Percentiles rank a stretch among this genome's conserved stretches.
Conservation (phyloP, 176 grass and related monocot genomes). For the Stipa capillata region DNA sequence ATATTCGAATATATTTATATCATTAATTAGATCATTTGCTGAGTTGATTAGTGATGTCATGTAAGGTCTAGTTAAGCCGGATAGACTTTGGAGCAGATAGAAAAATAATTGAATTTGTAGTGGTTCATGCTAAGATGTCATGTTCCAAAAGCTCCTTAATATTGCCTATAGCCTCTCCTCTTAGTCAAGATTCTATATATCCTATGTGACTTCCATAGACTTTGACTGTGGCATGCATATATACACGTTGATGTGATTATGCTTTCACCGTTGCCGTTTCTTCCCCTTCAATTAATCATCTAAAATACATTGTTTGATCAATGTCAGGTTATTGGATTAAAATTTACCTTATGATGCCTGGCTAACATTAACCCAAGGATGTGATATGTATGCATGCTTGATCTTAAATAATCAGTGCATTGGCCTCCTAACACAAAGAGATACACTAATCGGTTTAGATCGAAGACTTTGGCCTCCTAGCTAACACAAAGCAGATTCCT, state of each 20-base stretch:
- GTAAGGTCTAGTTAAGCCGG: neutral
- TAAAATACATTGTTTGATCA: neutral
- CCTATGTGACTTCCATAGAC: neutral
- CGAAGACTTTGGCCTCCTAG: too few species aligned
- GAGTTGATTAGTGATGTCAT: neutral
- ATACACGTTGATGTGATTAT: neutral
- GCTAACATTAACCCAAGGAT: neutral
- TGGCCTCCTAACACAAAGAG: neutral
- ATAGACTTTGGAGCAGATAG: neutral
- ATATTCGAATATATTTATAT: neutral
- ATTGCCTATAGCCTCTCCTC: neutral
- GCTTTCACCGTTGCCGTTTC: neutral
- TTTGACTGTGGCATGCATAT: neutral
- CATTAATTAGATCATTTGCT: too few species aligned
- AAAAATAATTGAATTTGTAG: neutral
- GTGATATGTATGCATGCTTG: neutral
- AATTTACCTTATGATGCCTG: neutral
- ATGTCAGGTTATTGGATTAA: neutral
- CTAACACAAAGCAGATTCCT: too few species aligned
- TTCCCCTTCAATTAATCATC: neutral
- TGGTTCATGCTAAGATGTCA: neutral
- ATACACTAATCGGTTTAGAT: too few species aligned
- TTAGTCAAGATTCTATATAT: conserved; percentile 7
- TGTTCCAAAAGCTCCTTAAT: neutral
- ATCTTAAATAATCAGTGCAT: neutral